Conservation (phyloP, 352 stramenopile genomes). For the Globisporangium middletonii region DNA sequence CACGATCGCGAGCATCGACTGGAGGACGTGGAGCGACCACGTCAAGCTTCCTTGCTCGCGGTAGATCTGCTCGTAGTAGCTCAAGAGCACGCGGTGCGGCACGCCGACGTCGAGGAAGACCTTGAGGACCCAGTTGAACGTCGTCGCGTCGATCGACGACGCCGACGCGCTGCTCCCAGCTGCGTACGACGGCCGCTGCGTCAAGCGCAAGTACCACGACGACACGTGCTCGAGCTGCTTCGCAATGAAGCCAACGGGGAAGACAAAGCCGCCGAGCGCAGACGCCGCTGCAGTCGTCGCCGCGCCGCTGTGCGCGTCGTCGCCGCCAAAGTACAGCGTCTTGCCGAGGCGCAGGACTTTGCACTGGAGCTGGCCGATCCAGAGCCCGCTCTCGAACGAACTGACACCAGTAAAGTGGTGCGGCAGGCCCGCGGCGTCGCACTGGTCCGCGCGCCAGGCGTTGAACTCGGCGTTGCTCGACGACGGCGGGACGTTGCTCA, state of each 20-base stretch:
- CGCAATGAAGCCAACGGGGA: conserved; percentile 70
- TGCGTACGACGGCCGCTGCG: conserved; percentile 36
- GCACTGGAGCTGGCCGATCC: conserved; percentile 77
- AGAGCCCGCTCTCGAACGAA: conserved; percentile 73
- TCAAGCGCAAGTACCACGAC: conserved; percentile 70
- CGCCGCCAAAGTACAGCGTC: conserved; percentile 55
- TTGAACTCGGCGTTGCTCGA: conserved; percentile 67
- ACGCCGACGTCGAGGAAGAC: conserved; percentile 81
- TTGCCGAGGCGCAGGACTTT: conserved; percentile 73
- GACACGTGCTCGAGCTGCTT: conserved; percentile 72
- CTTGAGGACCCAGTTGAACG: conserved; percentile 80
- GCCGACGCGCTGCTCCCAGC: conserved; percentile 27
- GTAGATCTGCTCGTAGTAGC: conserved; percentile 80
- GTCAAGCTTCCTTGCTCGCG: conserved; percentile 40
- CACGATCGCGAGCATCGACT: conserved; percentile 69
- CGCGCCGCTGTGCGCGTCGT: conserved; percentile 39
- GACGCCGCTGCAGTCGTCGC: conserved; percentile 11
- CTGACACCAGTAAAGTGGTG: conserved; percentile 26
- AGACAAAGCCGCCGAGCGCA: conserved; percentile 48
- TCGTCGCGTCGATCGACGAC: conserved; percentile 52
- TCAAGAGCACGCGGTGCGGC: conserved; percentile 61
- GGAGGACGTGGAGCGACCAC: conserved; percentile 78
- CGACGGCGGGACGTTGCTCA: conserved; percentile 57
- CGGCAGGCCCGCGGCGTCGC: conserved; percentile 49
- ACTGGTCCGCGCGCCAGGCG: conserved; percentile 61